These are phyloP conservation scores for Phlebiopsis gigantea DNA, from an alignment of 768 basidiomycete species.

Conservation along the genomic window DNA sequence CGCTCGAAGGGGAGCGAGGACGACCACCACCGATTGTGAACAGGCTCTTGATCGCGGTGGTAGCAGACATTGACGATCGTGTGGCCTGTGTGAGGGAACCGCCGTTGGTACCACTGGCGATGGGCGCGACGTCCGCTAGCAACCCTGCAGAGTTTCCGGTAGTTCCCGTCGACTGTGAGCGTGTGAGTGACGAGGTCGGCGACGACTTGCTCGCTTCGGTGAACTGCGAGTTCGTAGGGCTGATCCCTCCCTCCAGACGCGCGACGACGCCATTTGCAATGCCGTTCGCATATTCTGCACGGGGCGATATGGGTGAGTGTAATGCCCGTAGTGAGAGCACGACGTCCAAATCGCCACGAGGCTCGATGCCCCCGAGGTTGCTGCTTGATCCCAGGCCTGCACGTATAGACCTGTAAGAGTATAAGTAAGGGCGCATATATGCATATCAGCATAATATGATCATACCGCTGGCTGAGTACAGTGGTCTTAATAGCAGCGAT, in stretches of 20 bases:
- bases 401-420: conserved; percentile 49
- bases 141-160: background rate
- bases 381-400: conserved; percentile 55
- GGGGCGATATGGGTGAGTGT: conserved; percentile 29
- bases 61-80: conserved; percentile 32
- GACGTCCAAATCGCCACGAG: conserved; percentile 77
- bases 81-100: conserved; percentile 2
- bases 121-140: background rate
- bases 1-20: conserved; percentile 49
- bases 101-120: too few species aligned
- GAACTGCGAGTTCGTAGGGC: conserved; percentile 15
- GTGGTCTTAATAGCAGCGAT: conserved; percentile 68
- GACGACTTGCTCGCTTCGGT: conserved; percentile 5
- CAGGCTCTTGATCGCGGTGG: conserved; percentile 50
- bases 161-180: conserved; percentile 6
- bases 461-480: conserved; percentile 66
- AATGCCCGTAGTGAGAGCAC: conserved; percentile 77
- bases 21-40: conserved; percentile 40
- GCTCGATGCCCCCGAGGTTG: conserved; percentile 45
- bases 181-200: conserved; percentile 11
- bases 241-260: conserved; percentile 25
- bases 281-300: conserved; percentile 3
- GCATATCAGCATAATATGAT: background rate
- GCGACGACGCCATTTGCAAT: conserved; percentile 5
- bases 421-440: background rate